Evolutionary conservation across 2,329 filamentous ascomycete species (phyloP), one percentile per base, ranked within the genome.

Genomic region (Pyrenophora teres): DNA sequence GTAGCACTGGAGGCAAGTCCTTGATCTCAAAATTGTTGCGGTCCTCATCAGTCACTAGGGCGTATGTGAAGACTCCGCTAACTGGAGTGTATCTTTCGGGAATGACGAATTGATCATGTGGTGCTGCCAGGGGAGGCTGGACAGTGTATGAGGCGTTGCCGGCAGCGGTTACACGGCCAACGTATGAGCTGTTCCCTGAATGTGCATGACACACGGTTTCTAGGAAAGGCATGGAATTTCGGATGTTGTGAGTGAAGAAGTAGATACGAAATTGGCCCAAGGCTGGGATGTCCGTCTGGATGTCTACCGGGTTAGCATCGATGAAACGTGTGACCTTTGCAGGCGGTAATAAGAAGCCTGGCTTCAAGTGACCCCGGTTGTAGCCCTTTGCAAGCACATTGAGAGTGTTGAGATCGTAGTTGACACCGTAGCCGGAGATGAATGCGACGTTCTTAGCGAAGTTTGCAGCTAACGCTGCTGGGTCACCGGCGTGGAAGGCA

Each of bases 251-350:
- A 54, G 85, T 82, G 54, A 92, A 81, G 54, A 92, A 80, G 70
- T 89, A 91, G 39, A 91, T 82, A 41, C 87, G 82, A 76, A 92
- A 92, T 65, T 92, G 89, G 21, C 88, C 86, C 5, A 92, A 77
- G 72, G 90, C 83, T 1, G 89, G 89, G 38, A 92, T 89, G 64
- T 92, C 89, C 5, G 90, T 83, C 68, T 92, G 87, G 23, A 92
- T 77, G 61, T 92, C 86, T 36, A 92, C 84, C 0, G 88, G 88
- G 63, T 92, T 92, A 3, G 88, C 86, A 71, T 92, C 89, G 44
- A 91, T 82, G 67, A 87, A 91, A 23, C 89, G 82, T 0, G 87
- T 88, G 15, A 87, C 87, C 71, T 84, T 88, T 35, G 86, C 86
- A 2, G 88, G 88, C 3, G 85, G 81, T 21, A 89, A 77, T 18